Base-by-base conservation (phyloP, 2,329 filamentous ascomycete species). In the Fusarium lyarnte region DNA sequence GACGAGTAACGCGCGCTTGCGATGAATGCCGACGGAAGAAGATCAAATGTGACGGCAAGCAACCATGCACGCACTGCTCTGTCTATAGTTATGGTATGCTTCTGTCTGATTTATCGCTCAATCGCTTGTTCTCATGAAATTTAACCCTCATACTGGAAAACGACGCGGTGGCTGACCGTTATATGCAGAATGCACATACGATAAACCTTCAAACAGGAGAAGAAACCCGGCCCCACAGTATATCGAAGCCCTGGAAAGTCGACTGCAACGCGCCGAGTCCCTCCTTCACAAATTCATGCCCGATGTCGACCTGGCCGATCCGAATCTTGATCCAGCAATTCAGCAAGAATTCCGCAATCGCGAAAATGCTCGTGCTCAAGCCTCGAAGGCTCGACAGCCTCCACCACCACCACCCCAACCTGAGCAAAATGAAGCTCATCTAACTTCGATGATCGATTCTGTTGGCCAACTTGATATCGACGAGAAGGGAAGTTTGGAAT, bases 361-460 rank as follows among this genome's bases (percentile, higher is more conserved):
- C 64, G 87, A 89, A 74, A 84, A 86, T 70, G 84, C 85, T 52
- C 84, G 87, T 63, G 77, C 82, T 10, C 84, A 86, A 61, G 81
- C 84, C 29, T 81, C 84, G 17, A 80, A 78, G 53, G 51, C 57
- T 53, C 74, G 80, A 53, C 81, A 87, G 69, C 68, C 84, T 55
- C 59, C 78, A 46, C 59, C 78, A 6, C 59, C 78, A 12, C 59
- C 78, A 12, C 63, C 57, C 10, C 78, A 72, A 58, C 77, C 72
- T 33, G 82, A 84, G 49, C 87, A 87, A 35, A 87, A 91, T 47
- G 94, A 95, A 74, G 90, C 89, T 16, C 89, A 95, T 72, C 85
- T 99, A 31, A 91, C 95, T 78, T 97, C 95, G 33, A 98, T 99
- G 95, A 94, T 98, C 64, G 93, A 95, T 79, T 93, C 93, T 45